phyloP scores from a whole-genome alignment of 345 rosid genomes.

The Melaleuca quinquenervia region DNA sequence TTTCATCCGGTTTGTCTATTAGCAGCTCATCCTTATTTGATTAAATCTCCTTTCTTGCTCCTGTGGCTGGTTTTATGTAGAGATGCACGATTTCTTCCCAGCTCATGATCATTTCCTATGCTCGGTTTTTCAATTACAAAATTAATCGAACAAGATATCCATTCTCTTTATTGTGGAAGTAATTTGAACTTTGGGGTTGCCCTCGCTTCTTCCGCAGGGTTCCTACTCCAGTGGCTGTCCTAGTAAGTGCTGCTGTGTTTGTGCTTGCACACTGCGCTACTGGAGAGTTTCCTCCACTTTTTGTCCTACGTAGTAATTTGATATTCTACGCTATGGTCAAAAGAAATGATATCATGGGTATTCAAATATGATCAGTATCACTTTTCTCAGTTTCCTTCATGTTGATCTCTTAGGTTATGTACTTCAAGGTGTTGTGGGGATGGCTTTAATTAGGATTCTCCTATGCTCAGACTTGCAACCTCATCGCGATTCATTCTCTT shows the following conservation, averaged over 20 bases:
- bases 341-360: neutral
- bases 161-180: neutral
- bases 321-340: neutral
- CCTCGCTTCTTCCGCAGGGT: slow-evolving; percentile 36
- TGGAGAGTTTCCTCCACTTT: slow-evolving; percentile 86
- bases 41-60: neutral
- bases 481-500: slow-evolving; percentile 62
- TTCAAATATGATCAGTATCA: neutral
- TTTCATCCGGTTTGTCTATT: neutral
- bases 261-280: slow-evolving; percentile 89
- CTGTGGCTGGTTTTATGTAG: neutral
- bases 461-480: slow-evolving; percentile 89
- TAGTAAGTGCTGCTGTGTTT: slow-evolving; percentile 85
- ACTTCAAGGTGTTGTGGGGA: slow-evolving; percentile 23
- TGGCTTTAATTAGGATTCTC: slow-evolving; percentile 67
- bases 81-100: neutral
- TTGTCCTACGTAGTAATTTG: slow-evolving; percentile 44
- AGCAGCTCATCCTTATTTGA: neutral
- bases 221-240: slow-evolving; percentile 70
- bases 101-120: neutral
- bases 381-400: neutral
- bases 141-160: neutral
- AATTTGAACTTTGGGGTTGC: neutral
- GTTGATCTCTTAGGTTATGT: neutral
- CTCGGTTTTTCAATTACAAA: neutral